Conservation (phyloP, 2,329 filamentous ascomycete species). For the Magnaporthales sp. region DNA sequence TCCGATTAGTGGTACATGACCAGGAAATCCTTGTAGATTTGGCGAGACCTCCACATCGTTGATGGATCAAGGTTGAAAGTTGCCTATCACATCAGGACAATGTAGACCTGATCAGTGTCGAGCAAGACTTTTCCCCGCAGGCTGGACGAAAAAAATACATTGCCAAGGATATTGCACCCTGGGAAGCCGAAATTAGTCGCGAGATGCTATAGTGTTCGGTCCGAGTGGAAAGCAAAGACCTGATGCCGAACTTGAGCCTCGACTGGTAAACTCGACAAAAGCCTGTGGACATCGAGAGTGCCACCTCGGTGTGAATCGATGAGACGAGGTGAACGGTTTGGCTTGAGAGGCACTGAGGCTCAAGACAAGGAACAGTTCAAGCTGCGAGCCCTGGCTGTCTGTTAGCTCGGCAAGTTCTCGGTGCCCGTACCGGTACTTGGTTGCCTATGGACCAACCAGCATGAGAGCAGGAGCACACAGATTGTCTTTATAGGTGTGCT, state of each 20-base stretch:
- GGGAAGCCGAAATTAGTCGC: background rate
- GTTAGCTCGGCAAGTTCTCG: background rate
- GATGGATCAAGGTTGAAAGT: background rate
- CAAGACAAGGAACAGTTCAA: background rate
- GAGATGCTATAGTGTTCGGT: background rate
- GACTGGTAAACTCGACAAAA: background rate
- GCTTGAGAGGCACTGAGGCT: background rate
- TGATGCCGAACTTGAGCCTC: background rate
- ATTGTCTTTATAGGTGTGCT: background rate
- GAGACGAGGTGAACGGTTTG: background rate
- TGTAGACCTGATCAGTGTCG: constrained; percentile 1
- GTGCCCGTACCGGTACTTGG: background rate
- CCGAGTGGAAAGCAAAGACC: background rate
- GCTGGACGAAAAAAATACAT: background rate
- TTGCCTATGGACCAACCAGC: background rate
- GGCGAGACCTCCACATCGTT: background rate
- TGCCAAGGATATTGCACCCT: background rate
- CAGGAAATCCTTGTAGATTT: background rate
- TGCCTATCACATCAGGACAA: constrained; percentile 1
- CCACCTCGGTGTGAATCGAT: background rate
- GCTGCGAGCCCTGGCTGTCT: background rate
- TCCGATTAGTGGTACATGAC: background rate
- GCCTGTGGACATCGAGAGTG: background rate
- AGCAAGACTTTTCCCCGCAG: background rate
- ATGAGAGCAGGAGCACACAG: background rate